Evolutionary conservation across 257 asterid species (phyloP), one percentile per base, ranked within the genome.

Genomic region (Fraxinus cuspidata): DNA sequence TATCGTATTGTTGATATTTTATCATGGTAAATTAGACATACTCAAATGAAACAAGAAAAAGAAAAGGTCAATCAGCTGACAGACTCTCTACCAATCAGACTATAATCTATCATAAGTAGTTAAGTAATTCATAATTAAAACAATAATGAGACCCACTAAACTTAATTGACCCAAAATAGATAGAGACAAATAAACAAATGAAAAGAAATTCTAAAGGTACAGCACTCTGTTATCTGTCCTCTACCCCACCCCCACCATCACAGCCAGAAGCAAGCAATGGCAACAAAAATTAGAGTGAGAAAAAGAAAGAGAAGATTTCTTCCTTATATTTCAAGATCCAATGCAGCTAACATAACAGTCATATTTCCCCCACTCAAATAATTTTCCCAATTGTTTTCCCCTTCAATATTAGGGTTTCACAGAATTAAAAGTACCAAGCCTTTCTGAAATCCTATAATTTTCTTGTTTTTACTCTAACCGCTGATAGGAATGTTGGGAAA

Each of bases 101-200:
- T 53, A 4, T 19, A 53, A 53, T 10, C 5, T 60, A 60, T 7
- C 29, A 7, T 23, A 7, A 23, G 19, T 25, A 25, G 64, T 63
- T 63, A 8, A 25, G 16, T 25, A 51, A 79, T 51, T 40, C 83
- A 80, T 86, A 82, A 82, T 85, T 80, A 69, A 77, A 72, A 67
- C 71, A 82, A 88, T 86, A 64, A 85, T 83, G 86, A 88, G 66
- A 25, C 76, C 90, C 88, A 88, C 86, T 86, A 76, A 84, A 38
- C 74, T 53, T 73, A 32, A 79, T 38, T 37, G 75, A 42, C 13
- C 38, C 75, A 27, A 53, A 70, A 51, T 42, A 63, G 63, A 70
- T 21, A 53, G 19, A 47, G 28, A 72, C 68, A 71, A 75, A 4
- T 34, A 58, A 72, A 25, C 56, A 71, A 80, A 67, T 18, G 12